These are phyloP conservation scores for Blastocladiella emersonii DNA, from an alignment of 371 early-diverging fungal species.

Conservation along the genomic window DNA sequence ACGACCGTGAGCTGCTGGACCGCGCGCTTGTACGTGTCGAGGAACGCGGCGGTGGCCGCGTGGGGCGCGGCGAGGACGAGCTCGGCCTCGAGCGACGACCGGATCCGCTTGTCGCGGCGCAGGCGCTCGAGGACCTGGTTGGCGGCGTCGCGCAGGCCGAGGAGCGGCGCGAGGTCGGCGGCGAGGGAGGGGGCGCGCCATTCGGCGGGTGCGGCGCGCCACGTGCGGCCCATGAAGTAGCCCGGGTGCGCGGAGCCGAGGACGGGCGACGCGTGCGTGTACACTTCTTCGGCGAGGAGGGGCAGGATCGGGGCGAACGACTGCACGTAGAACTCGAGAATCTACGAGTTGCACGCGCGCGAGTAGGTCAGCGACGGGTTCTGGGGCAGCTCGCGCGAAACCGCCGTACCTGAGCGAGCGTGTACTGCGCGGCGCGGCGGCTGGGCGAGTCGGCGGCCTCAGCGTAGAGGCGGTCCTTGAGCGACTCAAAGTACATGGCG, in stretches of 20 bases:
- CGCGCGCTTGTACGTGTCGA: not conserved
- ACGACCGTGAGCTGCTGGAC: slow-evolving; percentile 10
- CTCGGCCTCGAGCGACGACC: slow-evolving; percentile 12
- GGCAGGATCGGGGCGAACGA: slow-evolving; percentile 53
- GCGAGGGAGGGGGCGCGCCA: slow-evolving; percentile 39
- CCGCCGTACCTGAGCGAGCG: not conserved
- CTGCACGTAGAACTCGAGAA: slow-evolving; percentile 43
- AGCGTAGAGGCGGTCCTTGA: slow-evolving; percentile 71
- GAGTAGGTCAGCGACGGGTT: not conserved
- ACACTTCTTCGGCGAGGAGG: slow-evolving; percentile 68
- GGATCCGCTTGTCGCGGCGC: slow-evolving; percentile 38
- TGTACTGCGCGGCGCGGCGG: slow-evolving; percentile 46
- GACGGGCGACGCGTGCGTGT: slow-evolving; percentile 38
- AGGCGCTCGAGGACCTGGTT: slow-evolving; percentile 52
- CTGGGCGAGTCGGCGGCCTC: slow-evolving; percentile 22
- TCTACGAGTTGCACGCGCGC: slow-evolving; percentile 19
- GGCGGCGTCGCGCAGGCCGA: slow-evolving; percentile 38
- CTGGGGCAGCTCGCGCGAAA: not conserved
- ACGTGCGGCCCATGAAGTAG: not conserved
- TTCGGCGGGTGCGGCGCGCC: slow-evolving; percentile 14
- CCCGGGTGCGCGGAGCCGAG: slow-evolving; percentile 31
- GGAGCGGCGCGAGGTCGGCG: slow-evolving; percentile 39
- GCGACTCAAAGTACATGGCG: slow-evolving; percentile 65
- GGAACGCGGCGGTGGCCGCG: not conserved
- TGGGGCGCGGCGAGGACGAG: slow-evolving; percentile 4